Evolutionary conservation across 306 rosid species (phyloP), one percentile per base, ranked within the genome.

Genomic region (Urtica urens): DNA sequence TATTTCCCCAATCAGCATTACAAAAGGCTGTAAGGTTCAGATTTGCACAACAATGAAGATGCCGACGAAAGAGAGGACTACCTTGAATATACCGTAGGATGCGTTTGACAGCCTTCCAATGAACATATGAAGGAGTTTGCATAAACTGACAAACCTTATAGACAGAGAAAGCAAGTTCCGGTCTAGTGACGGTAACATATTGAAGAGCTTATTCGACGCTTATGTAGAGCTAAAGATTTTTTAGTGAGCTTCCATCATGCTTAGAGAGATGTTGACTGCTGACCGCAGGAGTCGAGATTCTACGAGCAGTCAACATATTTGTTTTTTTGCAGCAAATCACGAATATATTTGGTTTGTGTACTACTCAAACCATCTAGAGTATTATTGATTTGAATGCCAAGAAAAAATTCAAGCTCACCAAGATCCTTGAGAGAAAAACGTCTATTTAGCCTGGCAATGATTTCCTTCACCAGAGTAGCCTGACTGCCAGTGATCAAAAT

Each of bases 1-100:
- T 16, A 0, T 13, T 34, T 2, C n/a, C 39, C n/a, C n/a, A 34
- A 9, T 34, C 39, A 0, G 39, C 5, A 8, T 34, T 16, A 5
- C n/a, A 6, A 16, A 10, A 34, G 10, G 8, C 8, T 34, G 39
- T 2, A 16, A 34, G 39, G 3, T 6, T 34, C 5, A 34, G 10
- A 4, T 34, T 2, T 10, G 39, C n/a, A n/a, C n/a, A 34, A 4
- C 9, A 3, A 3, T 13, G 3, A 9, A 34, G n/a, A 4, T 5
- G 5, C 10, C 59, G 7, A n/a, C 5, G 40, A 53, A 35, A 66
- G 68, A 51, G 37, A 23, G 10, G 5, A 3, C 11, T 41, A 2
- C 46, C 46, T 3, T 15, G 9, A 2, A 41, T 10, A 41, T 41
- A 11, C 3, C 22, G 0, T 4, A 41, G 17, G 4, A 41, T 41